These are phyloP conservation scores for Linnemannia hyalina DNA, from an alignment of 192 early-diverging fungal species.

Conservation along the genomic window DNA sequence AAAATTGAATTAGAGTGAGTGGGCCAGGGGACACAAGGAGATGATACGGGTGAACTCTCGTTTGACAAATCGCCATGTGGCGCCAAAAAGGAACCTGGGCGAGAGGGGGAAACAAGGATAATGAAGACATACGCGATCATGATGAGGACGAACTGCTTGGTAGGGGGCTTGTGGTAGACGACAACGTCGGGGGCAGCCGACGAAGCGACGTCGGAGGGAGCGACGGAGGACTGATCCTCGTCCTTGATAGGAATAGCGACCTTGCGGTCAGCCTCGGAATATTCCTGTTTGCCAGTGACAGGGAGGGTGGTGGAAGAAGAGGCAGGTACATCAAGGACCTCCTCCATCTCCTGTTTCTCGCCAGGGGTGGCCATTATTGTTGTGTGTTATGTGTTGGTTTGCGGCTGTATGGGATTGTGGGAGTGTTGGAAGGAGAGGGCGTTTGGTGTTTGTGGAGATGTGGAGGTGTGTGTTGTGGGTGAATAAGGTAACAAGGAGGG, in stretches of 20 bases:
- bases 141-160: slow-evolving; percentile 44
- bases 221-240: slow-evolving; percentile 33
- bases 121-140: slow-evolving; percentile 40
- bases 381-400: neutral
- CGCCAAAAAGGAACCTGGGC: neutral
- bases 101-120: neutral
- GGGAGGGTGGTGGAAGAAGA: slow-evolving; percentile 16
- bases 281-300: neutral
- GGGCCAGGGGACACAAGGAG: neutral
- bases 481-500: neutral
- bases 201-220: slow-evolving; percentile 25
- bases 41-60: neutral
- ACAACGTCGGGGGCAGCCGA: neutral
- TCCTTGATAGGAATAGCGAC: neutral
- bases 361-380: neutral
- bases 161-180: slow-evolving; percentile 44
- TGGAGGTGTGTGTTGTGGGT: neutral
- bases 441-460: no score
- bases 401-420: neutral
- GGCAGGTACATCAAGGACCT: neutral
- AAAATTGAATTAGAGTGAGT: neutral
- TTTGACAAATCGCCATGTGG: neutral
- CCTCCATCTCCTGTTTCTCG: slow-evolving; percentile 21
- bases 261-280: neutral
- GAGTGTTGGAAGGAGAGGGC: neutral